Evolutionary conservation across 2,329 filamentous ascomycete species (phyloP).

Genomic region (Triangularia setosa): DNA sequence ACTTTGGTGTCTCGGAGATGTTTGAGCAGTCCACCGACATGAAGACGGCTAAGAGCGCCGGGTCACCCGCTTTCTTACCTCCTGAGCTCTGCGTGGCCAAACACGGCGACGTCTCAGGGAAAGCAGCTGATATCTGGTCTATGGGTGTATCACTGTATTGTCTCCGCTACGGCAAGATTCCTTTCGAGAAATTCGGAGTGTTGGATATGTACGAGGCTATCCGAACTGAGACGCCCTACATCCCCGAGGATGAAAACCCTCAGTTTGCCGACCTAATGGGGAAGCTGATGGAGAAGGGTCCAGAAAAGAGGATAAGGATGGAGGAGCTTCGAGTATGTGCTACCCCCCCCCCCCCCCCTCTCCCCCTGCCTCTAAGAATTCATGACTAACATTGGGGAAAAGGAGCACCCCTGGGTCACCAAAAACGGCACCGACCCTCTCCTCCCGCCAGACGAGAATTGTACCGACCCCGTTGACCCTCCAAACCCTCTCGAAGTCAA

Average conservation of each 20-base stretch:
- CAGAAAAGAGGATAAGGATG: slow-evolving; percentile 78
- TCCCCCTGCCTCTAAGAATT: background rate
- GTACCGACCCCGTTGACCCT: slow-evolving; percentile 70
- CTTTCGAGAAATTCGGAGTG: slow-evolving; percentile 75
- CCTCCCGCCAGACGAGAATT: slow-evolving; percentile 81
- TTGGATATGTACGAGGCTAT: slow-evolving; percentile 90
- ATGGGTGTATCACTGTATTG: slow-evolving; percentile 97
- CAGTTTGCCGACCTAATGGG: slow-evolving; percentile 71
- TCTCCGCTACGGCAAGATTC: slow-evolving; percentile 80
- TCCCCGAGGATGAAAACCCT: slow-evolving; percentile 61
- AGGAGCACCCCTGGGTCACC: slow-evolving; percentile 95
- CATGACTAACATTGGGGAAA: too few relatives aligned
- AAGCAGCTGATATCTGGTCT: slow-evolving; percentile 93
- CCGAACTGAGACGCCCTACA: slow-evolving; percentile 60
- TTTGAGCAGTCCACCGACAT: slow-evolving; percentile 83
- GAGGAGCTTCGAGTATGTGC: slow-evolving; percentile 70
- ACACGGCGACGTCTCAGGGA: slow-evolving; percentile 83
- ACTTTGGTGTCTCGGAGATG: slow-evolving; percentile 99
- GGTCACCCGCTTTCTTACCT: slow-evolving; percentile 89
- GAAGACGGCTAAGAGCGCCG: slow-evolving; percentile 88
- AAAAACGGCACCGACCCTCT: slow-evolving; percentile 72
- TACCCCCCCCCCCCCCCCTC: background rate
- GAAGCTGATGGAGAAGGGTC: slow-evolving; percentile 78
- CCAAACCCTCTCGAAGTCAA: slow-evolving; percentile 90
- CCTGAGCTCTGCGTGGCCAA: slow-evolving; percentile 85